Conservation (phyloP, 2,329 filamentous ascomycete species). For the Diaporthe aspalathi region DNA sequence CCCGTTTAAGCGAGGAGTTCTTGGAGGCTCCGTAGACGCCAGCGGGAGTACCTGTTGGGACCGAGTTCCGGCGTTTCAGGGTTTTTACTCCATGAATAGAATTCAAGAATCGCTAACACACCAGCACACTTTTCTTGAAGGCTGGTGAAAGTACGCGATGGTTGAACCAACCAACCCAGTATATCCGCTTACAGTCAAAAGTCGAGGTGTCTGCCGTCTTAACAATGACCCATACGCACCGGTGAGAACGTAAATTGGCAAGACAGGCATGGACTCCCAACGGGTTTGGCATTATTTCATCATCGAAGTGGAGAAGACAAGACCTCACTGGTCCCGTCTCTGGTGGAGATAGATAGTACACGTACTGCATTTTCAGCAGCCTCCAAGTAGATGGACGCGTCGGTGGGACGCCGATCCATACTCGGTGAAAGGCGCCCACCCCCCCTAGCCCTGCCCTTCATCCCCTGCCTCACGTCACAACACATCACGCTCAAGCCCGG, state of each 20-base stretch:
- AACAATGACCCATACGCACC: too few species aligned
- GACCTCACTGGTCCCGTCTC: conserved; percentile 17
- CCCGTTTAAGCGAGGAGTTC: conserved; percentile 52
- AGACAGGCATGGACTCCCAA: background rate
- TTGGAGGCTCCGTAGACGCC: conserved; percentile 47
- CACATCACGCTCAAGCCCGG: conserved; percentile 48
- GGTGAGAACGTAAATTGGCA: background rate
- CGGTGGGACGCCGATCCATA: background rate
- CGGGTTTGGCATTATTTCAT: conserved; percentile 34
- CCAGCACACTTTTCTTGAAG: background rate
- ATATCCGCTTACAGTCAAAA: background rate
- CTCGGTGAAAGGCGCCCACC: background rate
- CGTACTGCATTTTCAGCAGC: conserved; percentile 16
- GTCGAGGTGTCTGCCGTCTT: background rate
- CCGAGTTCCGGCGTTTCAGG: conserved; percentile 3
- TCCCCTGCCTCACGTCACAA: background rate
- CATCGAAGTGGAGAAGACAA: conserved; percentile 39
- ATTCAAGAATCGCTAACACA: background rate
- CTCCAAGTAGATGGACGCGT: conserved; percentile 14
- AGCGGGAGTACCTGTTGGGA: background rate
- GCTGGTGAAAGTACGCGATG: too few species aligned
- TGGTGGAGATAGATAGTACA: conserved; percentile 35
- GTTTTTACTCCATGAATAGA: conserved; percentile 15
- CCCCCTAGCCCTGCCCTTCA: background rate
- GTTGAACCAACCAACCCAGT: background rate